Evolutionary conservation across 805 yeast genomes (phyloP).

Genomic region (Zygotorulaspora sp.): DNA sequence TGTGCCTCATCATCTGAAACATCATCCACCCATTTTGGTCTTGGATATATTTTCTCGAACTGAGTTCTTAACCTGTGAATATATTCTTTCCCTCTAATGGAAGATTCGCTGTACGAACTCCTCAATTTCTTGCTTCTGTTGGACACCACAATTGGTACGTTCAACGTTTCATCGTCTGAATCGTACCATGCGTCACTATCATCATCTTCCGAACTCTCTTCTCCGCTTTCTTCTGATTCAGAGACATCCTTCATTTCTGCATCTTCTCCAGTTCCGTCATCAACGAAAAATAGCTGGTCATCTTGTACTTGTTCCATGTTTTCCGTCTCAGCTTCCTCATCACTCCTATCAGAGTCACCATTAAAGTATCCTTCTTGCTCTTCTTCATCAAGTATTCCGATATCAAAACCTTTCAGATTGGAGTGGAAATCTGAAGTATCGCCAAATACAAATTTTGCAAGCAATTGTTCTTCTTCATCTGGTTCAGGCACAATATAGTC

Average conservation of each 20-base stretch:
- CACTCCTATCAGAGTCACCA: conserved; percentile 32
- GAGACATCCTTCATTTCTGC: conserved; percentile 8
- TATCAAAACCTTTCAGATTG: conserved; percentile 65
- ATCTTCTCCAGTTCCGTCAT: conserved; percentile 27
- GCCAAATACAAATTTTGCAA: conserved; percentile 87
- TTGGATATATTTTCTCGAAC: conserved; percentile 66
- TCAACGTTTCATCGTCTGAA: conserved; percentile 79
- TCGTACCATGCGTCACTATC: conserved; percentile 70
- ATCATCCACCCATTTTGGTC: conserved; percentile 73
- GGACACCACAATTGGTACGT: conserved; percentile 53
- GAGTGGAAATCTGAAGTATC: conserved; percentile 48
- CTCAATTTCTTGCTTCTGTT: conserved; percentile 71
- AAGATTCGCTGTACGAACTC: conserved; percentile 48
- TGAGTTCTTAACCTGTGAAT: conserved; percentile 65
- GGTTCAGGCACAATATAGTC: conserved; percentile 51
- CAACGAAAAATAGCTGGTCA: conserved; percentile 26
- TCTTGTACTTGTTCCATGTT: conserved; percentile 31
- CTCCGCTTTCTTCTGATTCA: conserved; percentile 37
- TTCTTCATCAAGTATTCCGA: conserved; percentile 35
- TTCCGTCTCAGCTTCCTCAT: conserved; percentile 32
- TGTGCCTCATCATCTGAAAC: conserved; percentile 31
- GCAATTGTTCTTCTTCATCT: conserved; percentile 73
- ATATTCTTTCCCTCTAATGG: conserved; percentile 57
- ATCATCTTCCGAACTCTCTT: conserved; percentile 32
- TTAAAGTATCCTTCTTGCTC: conserved; percentile 28